Conservation (phyloP, 1,284 basidiomycete species). For the Rhodotorula sp. region DNA sequence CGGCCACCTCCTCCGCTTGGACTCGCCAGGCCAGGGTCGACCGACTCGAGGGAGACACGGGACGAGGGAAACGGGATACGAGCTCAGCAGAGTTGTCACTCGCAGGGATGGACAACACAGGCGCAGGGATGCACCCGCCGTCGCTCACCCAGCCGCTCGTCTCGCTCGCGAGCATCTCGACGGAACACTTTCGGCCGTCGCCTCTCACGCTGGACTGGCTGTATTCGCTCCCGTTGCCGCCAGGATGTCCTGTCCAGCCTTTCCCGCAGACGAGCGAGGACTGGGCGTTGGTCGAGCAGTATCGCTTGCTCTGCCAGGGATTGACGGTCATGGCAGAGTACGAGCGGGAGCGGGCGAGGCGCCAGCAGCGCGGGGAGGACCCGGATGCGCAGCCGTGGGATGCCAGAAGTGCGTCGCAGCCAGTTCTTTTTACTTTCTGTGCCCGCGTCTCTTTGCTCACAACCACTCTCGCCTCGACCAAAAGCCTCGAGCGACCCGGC, state of each 20-base stretch:
- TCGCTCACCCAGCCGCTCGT: neutral
- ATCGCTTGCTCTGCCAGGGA: slow-evolving; percentile 13
- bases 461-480: neutral
- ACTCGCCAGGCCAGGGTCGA: no score
- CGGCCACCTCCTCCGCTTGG: no score
- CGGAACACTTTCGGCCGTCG: slow-evolving; percentile 6
- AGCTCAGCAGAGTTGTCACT: neutral
- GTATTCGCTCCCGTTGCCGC: slow-evolving; percentile 29
- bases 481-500: neutral
- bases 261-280: slow-evolving; percentile 14
- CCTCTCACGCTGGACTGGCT: slow-evolving; percentile 19
- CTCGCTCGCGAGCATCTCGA: neutral
- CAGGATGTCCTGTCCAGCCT: slow-evolving; percentile 7
- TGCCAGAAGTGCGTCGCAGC: slow-evolving; percentile 7
- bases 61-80: neutral
- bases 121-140: neutral
- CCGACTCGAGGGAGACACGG: neutral
- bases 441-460: neutral
- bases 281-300: slow-evolving; percentile 36
- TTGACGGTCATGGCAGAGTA: slow-evolving; percentile 12
- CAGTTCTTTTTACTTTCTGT: neutral
- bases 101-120: neutral
- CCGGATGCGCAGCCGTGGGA: neutral
- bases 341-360: slow-evolving; percentile 5
- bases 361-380: neutral